Percentiles rank a stretch among this genome's conserved stretches.
Evolutionary conservation across 768 basidiomycete genomes (phyloP).

Genomic region (Phallus indusiatus): DNA sequence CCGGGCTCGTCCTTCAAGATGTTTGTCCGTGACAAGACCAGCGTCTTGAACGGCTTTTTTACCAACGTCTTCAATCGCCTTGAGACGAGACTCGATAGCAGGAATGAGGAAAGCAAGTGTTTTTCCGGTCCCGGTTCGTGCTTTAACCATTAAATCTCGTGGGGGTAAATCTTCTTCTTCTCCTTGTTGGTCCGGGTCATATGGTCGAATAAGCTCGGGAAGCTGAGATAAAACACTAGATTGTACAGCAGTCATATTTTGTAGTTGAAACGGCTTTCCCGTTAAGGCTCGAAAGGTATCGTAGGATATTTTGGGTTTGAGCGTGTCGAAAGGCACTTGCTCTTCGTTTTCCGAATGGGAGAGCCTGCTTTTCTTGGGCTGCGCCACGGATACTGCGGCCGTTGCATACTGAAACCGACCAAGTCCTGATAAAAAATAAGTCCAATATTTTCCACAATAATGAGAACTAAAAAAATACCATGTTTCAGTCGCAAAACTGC

Average conservation of each 20-base stretch:
- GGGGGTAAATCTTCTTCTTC: conserved; percentile 10
- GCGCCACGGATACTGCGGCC: neutral
- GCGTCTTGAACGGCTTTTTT: conserved; percentile 33
- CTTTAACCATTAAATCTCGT: conserved; percentile 77
- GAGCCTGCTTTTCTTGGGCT: neutral
- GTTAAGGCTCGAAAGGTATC: conserved; percentile 50
- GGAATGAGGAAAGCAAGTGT: conserved; percentile 84
- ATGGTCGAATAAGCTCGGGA: conserved; percentile 54
- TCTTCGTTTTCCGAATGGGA: neutral
- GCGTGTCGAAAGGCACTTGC: conserved; percentile 20
- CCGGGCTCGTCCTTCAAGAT: conserved; percentile 23
- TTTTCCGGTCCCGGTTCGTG: conserved; percentile 86
- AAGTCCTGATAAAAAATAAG: neutral
- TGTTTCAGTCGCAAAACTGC: neutral
- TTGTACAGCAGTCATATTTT: conserved; percentile 75
- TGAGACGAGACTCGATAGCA: conserved; percentile 68
- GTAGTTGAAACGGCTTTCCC: conserved; percentile 53
- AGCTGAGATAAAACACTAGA: conserved; percentile 67
- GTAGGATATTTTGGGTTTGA: conserved; percentile 24
- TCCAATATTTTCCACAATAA: neutral
- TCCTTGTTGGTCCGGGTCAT: conserved; percentile 23
- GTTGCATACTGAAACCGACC: neutral
- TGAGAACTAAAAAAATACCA: neutral
- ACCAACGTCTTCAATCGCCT: conserved; percentile 39
- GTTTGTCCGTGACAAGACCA: conserved; percentile 26